Conservation (phyloP, 2,329 filamentous ascomycete species). For the Fusarium verrucosum region DNA sequence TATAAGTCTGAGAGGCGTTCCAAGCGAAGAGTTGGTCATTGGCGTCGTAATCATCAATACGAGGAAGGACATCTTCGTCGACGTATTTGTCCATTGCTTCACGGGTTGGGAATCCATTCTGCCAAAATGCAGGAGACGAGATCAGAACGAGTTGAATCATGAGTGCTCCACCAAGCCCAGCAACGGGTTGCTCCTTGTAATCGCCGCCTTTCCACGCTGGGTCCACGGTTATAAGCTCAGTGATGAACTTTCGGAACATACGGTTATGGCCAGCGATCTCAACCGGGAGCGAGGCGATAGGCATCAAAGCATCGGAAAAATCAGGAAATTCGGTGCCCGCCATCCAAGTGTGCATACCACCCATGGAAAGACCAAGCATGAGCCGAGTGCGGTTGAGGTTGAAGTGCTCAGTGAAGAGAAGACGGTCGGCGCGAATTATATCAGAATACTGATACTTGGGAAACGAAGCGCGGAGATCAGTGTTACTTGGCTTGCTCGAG, state of each 20-base stretch:
- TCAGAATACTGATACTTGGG: conserved; percentile 23
- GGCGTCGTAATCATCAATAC: not conserved
- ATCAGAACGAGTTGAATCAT: conserved; percentile 24
- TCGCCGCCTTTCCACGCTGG: conserved; percentile 14
- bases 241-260: conserved; percentile 22
- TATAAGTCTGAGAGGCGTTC: conserved; percentile 14
- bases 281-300: conserved; percentile 9
- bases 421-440: conserved; percentile 11
- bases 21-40: conserved; percentile 27
- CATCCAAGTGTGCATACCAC: conserved; percentile 31
- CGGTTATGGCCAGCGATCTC: conserved; percentile 22
- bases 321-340: not conserved
- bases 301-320: conserved; percentile 22
- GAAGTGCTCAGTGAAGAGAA: conserved; percentile 5
- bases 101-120: conserved; percentile 5
- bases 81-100: conserved; percentile 9
- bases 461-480: not conserved
- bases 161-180: conserved; percentile 1
- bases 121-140: conserved; percentile 16
- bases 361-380: conserved; percentile 20
- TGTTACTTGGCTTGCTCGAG: conserved; percentile 26
- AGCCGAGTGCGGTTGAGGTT: conserved; percentile 3
- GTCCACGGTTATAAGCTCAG: conserved; percentile 13
- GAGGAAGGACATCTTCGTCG: conserved; percentile 4
- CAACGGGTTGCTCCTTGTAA: conserved; percentile 1